Evolutionary conservation across 2,329 filamentous ascomycete species (phyloP).

Genomic region (Immersiporthe knoxdaviesiana): DNA sequence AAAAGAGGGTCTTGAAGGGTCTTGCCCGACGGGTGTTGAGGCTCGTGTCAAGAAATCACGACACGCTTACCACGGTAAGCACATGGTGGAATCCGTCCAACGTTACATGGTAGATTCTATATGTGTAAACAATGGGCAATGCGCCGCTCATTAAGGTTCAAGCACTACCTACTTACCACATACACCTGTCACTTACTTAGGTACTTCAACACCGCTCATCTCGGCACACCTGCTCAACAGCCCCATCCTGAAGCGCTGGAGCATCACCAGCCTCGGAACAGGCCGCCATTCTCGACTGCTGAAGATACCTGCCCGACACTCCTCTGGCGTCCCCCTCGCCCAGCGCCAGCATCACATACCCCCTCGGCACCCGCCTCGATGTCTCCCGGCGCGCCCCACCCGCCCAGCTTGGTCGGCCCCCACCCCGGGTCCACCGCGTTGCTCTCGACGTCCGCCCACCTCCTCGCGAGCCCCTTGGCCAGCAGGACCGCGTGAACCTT

Average conservation of each 20-base stretch:
- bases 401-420: constrained; percentile 60
- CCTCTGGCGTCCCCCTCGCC: constrained; percentile 40
- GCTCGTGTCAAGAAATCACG: background rate
- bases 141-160: background rate
- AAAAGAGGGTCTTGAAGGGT: background rate
- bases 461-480: constrained; percentile 55
- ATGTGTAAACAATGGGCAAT: background rate
- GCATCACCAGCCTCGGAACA: constrained; percentile 41
- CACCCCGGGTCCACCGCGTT: constrained; percentile 57
- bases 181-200: too few relatives aligned
- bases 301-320: constrained; percentile 45
- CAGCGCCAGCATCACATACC: constrained; percentile 51
- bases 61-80: background rate
- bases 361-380: constrained; percentile 51
- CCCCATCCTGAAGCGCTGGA: constrained; percentile 46
- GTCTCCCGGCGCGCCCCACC: constrained; percentile 48
- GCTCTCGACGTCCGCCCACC: constrained; percentile 46
- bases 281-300: constrained; percentile 37
- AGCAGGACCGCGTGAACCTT: constrained; percentile 62
- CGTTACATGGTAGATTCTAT: background rate
- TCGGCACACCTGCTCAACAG: constrained; percentile 43
- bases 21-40: background rate
- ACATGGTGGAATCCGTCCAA: background rate
- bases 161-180: too few relatives aligned
- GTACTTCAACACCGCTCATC: constrained; percentile 34